Evolutionary conservation across 805 yeast species (phyloP).

Genomic region (Metschnikowia anglica): DNA sequence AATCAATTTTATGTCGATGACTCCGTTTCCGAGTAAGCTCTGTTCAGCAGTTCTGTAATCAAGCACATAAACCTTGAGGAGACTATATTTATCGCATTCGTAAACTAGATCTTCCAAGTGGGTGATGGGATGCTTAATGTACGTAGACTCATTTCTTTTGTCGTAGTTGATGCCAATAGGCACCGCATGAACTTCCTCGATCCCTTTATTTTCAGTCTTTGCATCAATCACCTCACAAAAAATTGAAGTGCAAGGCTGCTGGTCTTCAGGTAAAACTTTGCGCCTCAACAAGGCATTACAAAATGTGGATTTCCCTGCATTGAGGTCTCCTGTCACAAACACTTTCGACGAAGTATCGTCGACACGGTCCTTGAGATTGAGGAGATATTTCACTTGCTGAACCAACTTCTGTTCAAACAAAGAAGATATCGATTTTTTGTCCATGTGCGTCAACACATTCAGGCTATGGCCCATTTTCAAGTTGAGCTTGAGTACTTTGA

Average conservation of each 20-base stretch:
- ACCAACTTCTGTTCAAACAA: constrained; percentile 66
- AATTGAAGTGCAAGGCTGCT: constrained; percentile 95
- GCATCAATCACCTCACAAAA: constrained; percentile 94
- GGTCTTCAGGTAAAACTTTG: constrained; percentile 87
- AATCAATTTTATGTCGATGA: constrained; percentile 85
- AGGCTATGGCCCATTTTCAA: constrained; percentile 50
- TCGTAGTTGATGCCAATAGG: constrained; percentile 54
- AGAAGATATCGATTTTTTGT: constrained; percentile 65
- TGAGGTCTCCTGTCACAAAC: constrained; percentile 93
- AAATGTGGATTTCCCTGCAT: constrained; percentile 94
- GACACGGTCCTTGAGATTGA: constrained; percentile 73
- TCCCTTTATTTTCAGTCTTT: constrained; percentile 58
- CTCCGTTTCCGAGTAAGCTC: constrained; percentile 81
- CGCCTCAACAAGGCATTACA: constrained; percentile 86
- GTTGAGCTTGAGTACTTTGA: constrained; percentile 63
- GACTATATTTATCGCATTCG: constrained; percentile 65
- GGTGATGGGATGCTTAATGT: constrained; percentile 50
- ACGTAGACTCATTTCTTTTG: constrained; percentile 62
- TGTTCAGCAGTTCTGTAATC: constrained; percentile 68
- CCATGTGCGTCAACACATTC: constrained; percentile 55
- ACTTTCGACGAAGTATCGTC: constrained; percentile 93
- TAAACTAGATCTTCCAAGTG: constrained; percentile 70
- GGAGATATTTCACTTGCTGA: constrained; percentile 65
- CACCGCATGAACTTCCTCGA: constrained; percentile 94
- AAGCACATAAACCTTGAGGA: constrained; percentile 77